Conservation (phyloP, 495 filamentous ascomycete species). For the Neurospora pannonica region DNA sequence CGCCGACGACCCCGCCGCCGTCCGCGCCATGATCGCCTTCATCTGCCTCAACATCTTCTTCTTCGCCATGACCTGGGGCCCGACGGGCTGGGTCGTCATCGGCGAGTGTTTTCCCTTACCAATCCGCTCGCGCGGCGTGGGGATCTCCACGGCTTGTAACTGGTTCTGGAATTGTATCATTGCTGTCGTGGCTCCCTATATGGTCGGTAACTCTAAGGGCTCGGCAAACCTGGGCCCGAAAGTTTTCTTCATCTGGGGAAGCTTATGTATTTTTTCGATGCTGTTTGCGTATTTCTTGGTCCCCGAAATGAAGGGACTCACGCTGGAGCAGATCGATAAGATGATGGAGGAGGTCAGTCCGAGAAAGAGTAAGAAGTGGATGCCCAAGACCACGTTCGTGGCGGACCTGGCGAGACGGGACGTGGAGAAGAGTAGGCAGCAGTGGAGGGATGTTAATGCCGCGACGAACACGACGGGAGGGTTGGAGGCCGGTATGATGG, state of each 20-base stretch:
- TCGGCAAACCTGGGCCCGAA: conserved; percentile 61
- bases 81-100: conserved; percentile 70
- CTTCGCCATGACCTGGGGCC: conserved; percentile 73
- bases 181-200: conserved; percentile 64
- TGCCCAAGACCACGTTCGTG: conserved; percentile 60
- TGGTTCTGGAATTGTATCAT: conserved; percentile 82
- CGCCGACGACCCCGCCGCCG: conserved; percentile 47
- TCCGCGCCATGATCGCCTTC: conserved; percentile 60
- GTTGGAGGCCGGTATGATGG: neutral
- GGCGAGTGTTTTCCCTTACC: conserved; percentile 80
- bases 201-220: conserved; percentile 53
- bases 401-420: conserved; percentile 19
- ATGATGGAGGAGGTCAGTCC: conserved; percentile 78
- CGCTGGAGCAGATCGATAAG: conserved; percentile 78
- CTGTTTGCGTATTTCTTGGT: conserved; percentile 70
- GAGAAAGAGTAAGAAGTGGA: conserved; percentile 55
- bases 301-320: conserved; percentile 78
- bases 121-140: conserved; percentile 72
- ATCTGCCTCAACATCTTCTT: conserved; percentile 79
- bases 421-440: neutral
- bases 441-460: neutral
- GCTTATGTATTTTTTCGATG: conserved; percentile 51
- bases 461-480: neutral
- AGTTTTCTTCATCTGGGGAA: conserved; percentile 73
- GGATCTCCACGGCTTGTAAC: conserved; percentile 70